These are phyloP conservation scores for Geranomyces variabilis DNA, from an alignment of 192 early-diverging fungal species.

Conservation along the genomic window DNA sequence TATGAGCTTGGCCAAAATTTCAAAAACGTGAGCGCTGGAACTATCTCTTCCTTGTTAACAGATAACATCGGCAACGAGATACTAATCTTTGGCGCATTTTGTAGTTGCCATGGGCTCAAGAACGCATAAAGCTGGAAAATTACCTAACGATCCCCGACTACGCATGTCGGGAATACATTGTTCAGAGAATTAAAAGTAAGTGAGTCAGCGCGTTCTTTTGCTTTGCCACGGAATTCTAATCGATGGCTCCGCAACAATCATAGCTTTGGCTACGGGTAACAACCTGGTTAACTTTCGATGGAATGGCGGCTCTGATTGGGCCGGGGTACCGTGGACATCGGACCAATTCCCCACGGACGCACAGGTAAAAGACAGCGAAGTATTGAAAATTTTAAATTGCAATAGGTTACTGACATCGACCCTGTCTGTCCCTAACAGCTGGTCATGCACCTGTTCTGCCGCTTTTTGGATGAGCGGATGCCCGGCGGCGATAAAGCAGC, in stretches of 20 bases:
- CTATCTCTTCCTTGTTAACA: too few relatives aligned
- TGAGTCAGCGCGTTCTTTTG: neutral
- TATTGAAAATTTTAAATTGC: neutral
- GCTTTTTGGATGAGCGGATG: slow-evolving; percentile 49
- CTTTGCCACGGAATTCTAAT: neutral
- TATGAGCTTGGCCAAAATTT: slow-evolving; percentile 37
- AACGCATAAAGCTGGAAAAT: slow-evolving; percentile 48
- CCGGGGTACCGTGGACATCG: slow-evolving; percentile 30
- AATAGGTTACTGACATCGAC: neutral
- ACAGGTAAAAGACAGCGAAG: slow-evolving; percentile 14
- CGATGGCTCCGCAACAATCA: neutral
- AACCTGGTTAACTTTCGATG: slow-evolving; percentile 45
- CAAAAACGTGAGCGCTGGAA: slow-evolving; percentile 19
- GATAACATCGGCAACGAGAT: neutral
- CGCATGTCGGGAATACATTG: slow-evolving; percentile 37
- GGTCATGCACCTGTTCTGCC: slow-evolving; percentile 50
- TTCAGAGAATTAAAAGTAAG: slow-evolving; percentile 46
- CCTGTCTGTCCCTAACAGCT: slow-evolving; percentile 14
- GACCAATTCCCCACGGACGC: slow-evolving; percentile 38
- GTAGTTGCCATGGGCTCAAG: slow-evolving; percentile 42
- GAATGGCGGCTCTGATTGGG: slow-evolving; percentile 32
- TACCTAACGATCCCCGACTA: slow-evolving; percentile 43
- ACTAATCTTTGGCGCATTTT: neutral
- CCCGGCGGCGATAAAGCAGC: slow-evolving; percentile 35
- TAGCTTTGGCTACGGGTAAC: slow-evolving; percentile 42